Evolutionary conservation across 768 basidiomycete species (phyloP).

Genomic region (Phaffia tasmanica): DNA sequence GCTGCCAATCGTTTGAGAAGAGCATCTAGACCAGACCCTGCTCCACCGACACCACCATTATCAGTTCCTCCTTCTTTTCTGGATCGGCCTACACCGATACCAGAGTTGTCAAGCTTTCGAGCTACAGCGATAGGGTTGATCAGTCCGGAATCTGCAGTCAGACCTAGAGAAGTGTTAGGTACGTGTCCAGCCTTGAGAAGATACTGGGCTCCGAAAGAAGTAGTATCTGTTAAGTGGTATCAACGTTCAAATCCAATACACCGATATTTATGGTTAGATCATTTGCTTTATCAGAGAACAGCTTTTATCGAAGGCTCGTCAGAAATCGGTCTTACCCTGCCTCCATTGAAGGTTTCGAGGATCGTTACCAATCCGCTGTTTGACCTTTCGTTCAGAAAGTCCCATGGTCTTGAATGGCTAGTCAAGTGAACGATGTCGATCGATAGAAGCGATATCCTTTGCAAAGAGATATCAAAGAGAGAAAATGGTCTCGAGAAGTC

Average conservation of each 20-base stretch:
- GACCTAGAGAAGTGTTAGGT: conserved; percentile 35
- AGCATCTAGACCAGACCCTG: conserved; percentile 36
- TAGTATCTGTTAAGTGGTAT: conserved; percentile 28
- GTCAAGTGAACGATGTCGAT: not conserved
- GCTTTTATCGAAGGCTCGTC: not conserved
- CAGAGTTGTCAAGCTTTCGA: conserved; percentile 36
- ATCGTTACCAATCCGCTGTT: conserved; percentile 37
- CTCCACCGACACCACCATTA: conserved; percentile 32
- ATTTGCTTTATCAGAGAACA: not conserved
- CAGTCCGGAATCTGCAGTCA: conserved; percentile 31
- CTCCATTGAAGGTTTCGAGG: conserved; percentile 39
- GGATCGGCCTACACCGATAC: conserved; percentile 38
- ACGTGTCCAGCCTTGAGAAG: conserved; percentile 36
- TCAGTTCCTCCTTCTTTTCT: conserved; percentile 36
- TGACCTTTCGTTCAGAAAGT: conserved; percentile 34
- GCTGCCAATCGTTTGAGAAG: conserved; percentile 34
- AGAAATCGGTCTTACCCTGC: conserved; percentile 26
- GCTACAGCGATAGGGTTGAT: conserved; percentile 38
- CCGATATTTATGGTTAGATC: not conserved
- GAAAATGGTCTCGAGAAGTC: too few relatives aligned
- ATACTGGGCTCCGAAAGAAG: conserved; percentile 37
- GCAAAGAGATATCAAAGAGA: too few relatives aligned
- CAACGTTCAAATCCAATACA: not conserved
- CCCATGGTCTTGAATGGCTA: conserved; percentile 30
- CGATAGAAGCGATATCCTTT: too few relatives aligned